Conservation (phyloP, 228 moss, liverwort and hornwort genomes). For the Sphagnum magellanicum region DNA sequence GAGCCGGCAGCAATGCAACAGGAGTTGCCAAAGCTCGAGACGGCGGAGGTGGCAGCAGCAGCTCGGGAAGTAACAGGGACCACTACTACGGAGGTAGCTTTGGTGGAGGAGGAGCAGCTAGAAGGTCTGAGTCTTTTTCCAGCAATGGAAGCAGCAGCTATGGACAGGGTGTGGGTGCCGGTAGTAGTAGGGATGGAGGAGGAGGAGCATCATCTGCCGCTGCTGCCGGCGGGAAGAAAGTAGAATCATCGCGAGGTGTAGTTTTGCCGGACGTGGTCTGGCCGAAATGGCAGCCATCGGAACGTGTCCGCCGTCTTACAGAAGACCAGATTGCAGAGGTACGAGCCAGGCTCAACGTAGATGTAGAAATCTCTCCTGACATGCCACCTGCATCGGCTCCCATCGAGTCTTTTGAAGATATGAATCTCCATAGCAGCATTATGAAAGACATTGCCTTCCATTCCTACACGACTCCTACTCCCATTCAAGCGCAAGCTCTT, state of each 20-base stretch:
- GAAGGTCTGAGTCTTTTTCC: no score
- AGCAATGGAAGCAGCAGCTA: slow-evolving; percentile 19
- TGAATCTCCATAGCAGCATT: slow-evolving; percentile 90
- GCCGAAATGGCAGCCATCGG: slow-evolving; percentile 97
- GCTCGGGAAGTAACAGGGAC: slow-evolving; percentile 74
- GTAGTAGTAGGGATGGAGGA: slow-evolving; percentile 18
- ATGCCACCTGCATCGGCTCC: slow-evolving; percentile 80
- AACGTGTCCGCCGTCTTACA: slow-evolving; percentile 78
- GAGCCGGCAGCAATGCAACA: slow-evolving; percentile 59
- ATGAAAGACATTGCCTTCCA: slow-evolving; percentile 98
- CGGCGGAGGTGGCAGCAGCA: slow-evolving; percentile 35
- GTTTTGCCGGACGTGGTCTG: slow-evolving; percentile 80
- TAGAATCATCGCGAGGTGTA: slow-evolving; percentile 19
- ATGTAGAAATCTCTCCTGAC: slow-evolving; percentile 74
- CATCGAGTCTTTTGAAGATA: slow-evolving; percentile 93
- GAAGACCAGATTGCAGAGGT: slow-evolving; percentile 93
- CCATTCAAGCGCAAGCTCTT: slow-evolving; percentile 93
- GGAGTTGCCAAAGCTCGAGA: slow-evolving; percentile 9
- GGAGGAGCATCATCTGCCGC: slow-evolving; percentile 34
- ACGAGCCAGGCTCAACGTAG: slow-evolving; percentile 81
- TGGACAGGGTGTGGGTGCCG: slow-evolving; percentile 28
- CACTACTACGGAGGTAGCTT: slow-evolving; percentile 30
- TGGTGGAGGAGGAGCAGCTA: not conserved
- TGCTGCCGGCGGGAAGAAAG: slow-evolving; percentile 31
- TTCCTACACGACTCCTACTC: slow-evolving; percentile 89